phyloP scores from a whole-genome alignment of 148 eudicot genomes.

The Vaccinium corymbosum region DNA sequence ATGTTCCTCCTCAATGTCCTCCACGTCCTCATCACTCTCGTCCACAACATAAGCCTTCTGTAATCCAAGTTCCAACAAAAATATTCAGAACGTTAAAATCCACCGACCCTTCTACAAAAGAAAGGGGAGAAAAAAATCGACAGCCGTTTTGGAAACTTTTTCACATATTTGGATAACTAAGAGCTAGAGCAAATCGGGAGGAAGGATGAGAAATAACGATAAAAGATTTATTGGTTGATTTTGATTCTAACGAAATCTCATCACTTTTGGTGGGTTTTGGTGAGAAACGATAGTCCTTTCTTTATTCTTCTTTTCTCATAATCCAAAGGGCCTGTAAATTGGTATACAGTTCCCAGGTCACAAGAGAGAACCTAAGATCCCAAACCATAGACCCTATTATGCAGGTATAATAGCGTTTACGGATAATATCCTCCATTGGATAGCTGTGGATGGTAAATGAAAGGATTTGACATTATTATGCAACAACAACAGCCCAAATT shows the following conservation, averaged over 20 bases:
- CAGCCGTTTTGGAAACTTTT: neutral
- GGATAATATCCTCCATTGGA: neutral
- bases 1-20: conserved; percentile 34
- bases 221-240: neutral
- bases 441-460: neutral
- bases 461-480: neutral
- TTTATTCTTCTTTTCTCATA: neutral
- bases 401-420: neutral
- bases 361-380: neutral
- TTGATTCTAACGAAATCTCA: neutral
- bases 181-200: neutral
- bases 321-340: neutral
- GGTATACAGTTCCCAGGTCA: neutral
- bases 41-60: conserved; percentile 41
- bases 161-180: neutral
- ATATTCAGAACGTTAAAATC: neutral
- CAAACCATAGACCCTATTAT: neutral
- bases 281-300: neutral
- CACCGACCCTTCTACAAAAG: neutral
- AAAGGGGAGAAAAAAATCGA: neutral
- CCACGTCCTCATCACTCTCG: conserved; percentile 55
- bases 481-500: neutral
- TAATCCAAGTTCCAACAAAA: neutral
- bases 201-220: neutral
- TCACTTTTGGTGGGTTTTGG: neutral